phyloP scores from a whole-genome alignment of 345 rosid genomes.

The Corchorus capsularis region DNA sequence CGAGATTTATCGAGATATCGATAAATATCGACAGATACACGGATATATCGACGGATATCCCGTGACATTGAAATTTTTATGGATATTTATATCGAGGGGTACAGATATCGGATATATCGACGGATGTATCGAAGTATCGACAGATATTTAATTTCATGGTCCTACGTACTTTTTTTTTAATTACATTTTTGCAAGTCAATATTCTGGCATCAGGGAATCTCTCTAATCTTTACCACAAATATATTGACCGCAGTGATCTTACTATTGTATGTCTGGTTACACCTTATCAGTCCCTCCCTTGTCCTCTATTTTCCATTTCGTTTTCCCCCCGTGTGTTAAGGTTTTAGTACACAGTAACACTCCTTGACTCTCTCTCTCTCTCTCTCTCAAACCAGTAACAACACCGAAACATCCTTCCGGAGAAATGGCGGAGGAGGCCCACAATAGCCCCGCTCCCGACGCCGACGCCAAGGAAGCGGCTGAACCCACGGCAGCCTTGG shows the following conservation, averaged over 20 bases:
- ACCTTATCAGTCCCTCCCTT: neutral
- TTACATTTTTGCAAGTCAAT: no score
- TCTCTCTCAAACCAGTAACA: neutral
- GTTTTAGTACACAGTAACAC: neutral
- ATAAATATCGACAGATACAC: no score
- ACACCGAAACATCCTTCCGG: neutral
- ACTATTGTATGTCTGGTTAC: neutral
- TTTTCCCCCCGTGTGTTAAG: neutral
- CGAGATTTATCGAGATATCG: no score
- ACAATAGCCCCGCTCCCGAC: neutral
- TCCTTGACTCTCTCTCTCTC: neutral
- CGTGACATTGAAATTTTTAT: no score
- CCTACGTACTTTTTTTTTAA: no score
- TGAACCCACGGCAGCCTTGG: neutral
- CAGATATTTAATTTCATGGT: no score
- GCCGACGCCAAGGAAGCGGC: slow-evolving; percentile 16
- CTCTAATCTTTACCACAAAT: neutral
- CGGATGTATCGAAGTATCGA: no score
- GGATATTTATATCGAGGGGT: no score
- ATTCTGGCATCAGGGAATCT: no score
- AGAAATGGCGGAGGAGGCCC: slow-evolving; percentile 42
- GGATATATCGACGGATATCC: no score
- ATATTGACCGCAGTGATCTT: neutral
- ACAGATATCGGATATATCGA: no score
- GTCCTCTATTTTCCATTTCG: neutral